Evolutionary conservation across 805 yeast genomes (phyloP).

Genomic region (Wickerhamiella azymoides): DNA sequence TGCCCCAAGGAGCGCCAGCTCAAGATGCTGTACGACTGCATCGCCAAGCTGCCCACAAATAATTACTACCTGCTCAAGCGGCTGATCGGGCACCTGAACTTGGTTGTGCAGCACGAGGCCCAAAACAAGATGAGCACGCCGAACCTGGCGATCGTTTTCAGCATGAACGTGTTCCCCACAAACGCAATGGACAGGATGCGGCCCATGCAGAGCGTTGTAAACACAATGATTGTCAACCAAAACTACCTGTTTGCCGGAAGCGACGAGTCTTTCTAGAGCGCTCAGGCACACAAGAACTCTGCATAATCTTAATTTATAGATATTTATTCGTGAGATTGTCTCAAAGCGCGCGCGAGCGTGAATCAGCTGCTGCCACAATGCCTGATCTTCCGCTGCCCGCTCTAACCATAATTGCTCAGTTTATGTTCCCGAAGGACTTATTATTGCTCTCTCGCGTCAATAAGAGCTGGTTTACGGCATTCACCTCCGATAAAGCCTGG

Average conservation of each 20-base stretch:
- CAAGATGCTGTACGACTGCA: conserved; percentile 21
- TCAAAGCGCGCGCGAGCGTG: too few species aligned
- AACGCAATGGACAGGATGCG: conserved; percentile 38
- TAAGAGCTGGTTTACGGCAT: too few species aligned
- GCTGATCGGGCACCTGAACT: conserved; percentile 53
- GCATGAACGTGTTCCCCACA: conserved; percentile 42
- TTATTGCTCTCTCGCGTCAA: too few species aligned
- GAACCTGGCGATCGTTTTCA: conserved; percentile 79
- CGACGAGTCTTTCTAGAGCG: conserved; percentile 6
- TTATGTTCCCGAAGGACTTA: too few species aligned
- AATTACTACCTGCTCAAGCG: conserved; percentile 58
- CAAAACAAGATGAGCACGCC: conserved; percentile 77
- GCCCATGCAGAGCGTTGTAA: conserved; percentile 39
- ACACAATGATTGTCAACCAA: conserved; percentile 31
- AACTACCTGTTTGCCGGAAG: conserved; percentile 19
- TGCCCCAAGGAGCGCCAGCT: conserved; percentile 9
- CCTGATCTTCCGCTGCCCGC: too few species aligned
- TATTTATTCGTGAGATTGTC: too few species aligned
- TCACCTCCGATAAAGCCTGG: too few species aligned
- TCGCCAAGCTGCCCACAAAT: conserved; percentile 41
- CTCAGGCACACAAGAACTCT: conserved; percentile 1
- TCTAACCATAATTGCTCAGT: too few species aligned
- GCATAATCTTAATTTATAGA: conserved; percentile 1
- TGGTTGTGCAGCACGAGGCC: conserved; percentile 51
- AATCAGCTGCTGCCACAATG: too few species aligned